Evolutionary conservation across 2,329 filamentous ascomycete species (phyloP), one percentile per base, ranked within the genome.

Genomic region (Chaetomiaceae sp.): DNA sequence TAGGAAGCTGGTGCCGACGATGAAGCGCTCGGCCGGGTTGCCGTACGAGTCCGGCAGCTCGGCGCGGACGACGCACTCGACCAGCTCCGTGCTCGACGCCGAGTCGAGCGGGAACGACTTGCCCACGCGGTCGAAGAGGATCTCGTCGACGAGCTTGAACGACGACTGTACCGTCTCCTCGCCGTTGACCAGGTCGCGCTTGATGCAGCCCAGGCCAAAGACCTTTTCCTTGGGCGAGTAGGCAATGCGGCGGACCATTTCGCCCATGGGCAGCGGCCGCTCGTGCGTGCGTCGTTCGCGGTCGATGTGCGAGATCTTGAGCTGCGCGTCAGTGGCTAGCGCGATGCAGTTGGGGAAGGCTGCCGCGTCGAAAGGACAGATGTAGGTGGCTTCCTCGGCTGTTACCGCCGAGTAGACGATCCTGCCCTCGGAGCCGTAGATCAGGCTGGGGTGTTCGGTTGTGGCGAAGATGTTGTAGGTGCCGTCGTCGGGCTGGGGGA

Each of bases 351-450:
- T 79, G 0, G 90, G 89, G 62, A 88, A 99, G 2, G 86, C 87
- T 59, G 85, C 82, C 0, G 86, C 78, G 65, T 96, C 81, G 63
- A 99, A 95, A 0, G 86, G 79, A 54, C 88, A 93, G 5, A 97
- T 84, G 42, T 82, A 85, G 1, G 84, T 85, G 1, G 89, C 88
- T 56, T 90, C 85, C 55, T 96, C 88, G 3, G 91, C 89, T 12
- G 92, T 96, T 1, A 96, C 89, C 2, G 93, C 91, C 4, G 91
- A 96, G 70, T 95, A 99, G 1, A 96, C 83, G 35, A 96, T 86
- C 19, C 91, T 81, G 1, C 87, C 89, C 64, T 96, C 90, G 0
- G 85, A 83, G 8, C 87, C 87, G 64, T 99, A 96, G 43, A 99
- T 96, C 48, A 99, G 70, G 56, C 89, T 96, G 0, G 93, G 88